Evolutionary conservation across 805 yeast genomes (phyloP), one percentile per base, ranked within the genome.

Genomic region (Wickerhamiella kurtzmanii): DNA sequence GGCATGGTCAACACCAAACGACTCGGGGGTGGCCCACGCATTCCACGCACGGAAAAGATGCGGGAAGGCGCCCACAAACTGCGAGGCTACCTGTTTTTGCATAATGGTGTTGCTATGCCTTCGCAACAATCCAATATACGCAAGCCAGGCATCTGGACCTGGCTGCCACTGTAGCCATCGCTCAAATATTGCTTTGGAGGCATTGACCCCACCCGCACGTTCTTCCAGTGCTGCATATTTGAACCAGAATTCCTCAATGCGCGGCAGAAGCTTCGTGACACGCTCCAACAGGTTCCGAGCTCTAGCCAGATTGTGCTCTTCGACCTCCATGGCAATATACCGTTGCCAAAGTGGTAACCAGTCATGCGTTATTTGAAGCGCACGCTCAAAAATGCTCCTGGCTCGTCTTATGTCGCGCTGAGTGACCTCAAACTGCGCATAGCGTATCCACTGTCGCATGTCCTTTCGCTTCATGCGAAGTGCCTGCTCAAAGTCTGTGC

Each of bases 161-260:
- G 95, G 95, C 51, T 75, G 76, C 86, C 94, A 82, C 21, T 68
- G 65, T 44, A 82, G 65, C 98, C 98, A 89, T 48, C 81, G 70
- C 49, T 79, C 77, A 62, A 80, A 88, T 4, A 89, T 69, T 13
- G 64, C 62, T 44, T 94, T 64, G 2, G 80, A 80, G 5, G 80
- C 79, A 3, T 66, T 60, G 37, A 75, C 64, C 57, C 85, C 77
- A 37, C 77, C 79, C 21, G 86, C 64, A 0, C 82, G 72, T 62
- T 87, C 96, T 62, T 87, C 96, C 16, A 88, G 73, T 41, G 81
- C 79, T 5, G 83, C 79, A 57, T 85, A 87, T 50, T 78, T 72
- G 59, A 75, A 83, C 96, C 97, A 89, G 18, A 89, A 64, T 60
- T 88, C 88, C 56, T 82, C 88, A 3, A 81, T 78, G 21, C 84